A percentile compares a stretch with the other conserved stretches of the same genome.
Conservation (phyloP, 257 asterid species). For the Plantago major region DNA sequence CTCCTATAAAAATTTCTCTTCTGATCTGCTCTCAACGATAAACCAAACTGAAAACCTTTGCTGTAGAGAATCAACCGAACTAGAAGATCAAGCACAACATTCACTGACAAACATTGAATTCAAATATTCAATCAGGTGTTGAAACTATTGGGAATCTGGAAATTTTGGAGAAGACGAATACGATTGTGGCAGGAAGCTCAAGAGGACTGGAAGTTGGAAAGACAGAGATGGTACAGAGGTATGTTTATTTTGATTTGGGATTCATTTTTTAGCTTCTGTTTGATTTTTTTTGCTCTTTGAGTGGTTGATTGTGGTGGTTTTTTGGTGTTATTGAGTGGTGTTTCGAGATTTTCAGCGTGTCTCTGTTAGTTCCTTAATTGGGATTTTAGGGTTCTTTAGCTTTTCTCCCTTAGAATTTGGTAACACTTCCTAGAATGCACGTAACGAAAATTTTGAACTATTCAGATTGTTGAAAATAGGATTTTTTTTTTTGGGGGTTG, state of each 20-base stretch:
- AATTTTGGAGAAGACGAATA: neutral
- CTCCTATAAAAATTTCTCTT: fast-evolving
- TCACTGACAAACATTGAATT: no score
- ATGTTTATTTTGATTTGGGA: slow-evolving; percentile 12
- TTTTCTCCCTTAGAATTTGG: no score
- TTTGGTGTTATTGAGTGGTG: neutral
- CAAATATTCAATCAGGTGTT: no score
- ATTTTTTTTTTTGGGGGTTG: no score
- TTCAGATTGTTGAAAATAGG: no score
- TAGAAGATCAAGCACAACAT: no score
- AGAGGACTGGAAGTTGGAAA: neutral
- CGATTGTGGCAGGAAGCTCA: neutral
- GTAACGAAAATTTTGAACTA: no score
- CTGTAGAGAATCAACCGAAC: neutral
- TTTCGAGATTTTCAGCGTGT: neutral
- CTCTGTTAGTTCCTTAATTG: neutral
- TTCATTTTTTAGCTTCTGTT: neutral
- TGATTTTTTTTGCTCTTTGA: neutral
- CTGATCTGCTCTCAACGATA: neutral
- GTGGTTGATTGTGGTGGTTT: neutral
- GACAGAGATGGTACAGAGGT: slow-evolving; percentile 24
- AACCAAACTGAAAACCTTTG: neutral
- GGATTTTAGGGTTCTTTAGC: neutral
- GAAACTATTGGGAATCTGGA: neutral
- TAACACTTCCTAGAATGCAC: no score